Conservation (phyloP, 805 yeast genomes). For the Metschnikowia continentalis region DNA sequence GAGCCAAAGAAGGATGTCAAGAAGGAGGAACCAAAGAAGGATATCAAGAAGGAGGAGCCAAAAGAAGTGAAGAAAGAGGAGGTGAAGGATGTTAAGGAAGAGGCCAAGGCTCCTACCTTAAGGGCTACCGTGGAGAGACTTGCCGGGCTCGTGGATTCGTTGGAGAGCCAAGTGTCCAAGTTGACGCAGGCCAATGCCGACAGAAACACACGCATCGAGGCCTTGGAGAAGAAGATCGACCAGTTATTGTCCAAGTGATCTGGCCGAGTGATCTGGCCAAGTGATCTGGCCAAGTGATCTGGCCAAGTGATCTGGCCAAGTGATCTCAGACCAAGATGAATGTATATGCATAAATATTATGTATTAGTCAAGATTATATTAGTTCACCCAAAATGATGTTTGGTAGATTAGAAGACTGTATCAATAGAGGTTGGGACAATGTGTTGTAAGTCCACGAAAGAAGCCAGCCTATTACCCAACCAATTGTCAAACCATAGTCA, state of each 20-base stretch:
- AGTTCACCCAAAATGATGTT: too few species aligned
- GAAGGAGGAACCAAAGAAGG: constrained; percentile 4
- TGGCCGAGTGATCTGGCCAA: background rate
- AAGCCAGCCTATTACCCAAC: too few species aligned
- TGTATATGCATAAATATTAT: background rate
- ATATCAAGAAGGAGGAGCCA: background rate
- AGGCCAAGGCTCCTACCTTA: constrained; percentile 43
- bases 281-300: background rate
- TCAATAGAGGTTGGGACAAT: too few species aligned
- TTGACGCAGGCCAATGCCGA: constrained; percentile 53
- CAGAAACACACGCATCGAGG: constrained; percentile 58
- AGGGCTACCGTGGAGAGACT: constrained; percentile 70
- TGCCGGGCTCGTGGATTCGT: constrained; percentile 50
- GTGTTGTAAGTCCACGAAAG: too few species aligned
- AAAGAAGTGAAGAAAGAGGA: constrained; percentile 9
- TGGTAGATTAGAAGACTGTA: too few species aligned
- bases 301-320: background rate
- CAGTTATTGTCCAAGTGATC: constrained; percentile 25
- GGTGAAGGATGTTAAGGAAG: background rate
- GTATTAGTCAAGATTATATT: background rate
- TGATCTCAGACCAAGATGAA: background rate
- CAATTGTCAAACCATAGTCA: too few species aligned
- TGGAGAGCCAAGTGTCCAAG: constrained; percentile 53
- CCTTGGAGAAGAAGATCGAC: constrained; percentile 61
- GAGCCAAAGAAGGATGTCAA: background rate